These are phyloP conservation scores for Gossypium sturtianum DNA, from an alignment of 345 rosid genomes.

Conservation along the genomic window DNA sequence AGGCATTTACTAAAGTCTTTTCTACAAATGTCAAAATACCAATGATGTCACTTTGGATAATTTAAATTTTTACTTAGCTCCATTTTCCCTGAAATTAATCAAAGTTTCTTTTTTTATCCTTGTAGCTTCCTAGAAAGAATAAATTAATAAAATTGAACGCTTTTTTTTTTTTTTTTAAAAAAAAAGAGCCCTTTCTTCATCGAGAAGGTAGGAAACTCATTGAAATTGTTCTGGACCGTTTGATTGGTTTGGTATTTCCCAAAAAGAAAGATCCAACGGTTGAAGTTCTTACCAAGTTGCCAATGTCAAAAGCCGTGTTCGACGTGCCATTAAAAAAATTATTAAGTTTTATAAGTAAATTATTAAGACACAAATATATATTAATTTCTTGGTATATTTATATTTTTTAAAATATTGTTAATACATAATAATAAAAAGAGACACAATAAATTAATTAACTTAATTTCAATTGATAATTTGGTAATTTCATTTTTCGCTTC, in stretches of 20 bases:
- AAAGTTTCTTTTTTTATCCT: no score
- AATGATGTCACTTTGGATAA: no score
- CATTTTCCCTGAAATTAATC: no score
- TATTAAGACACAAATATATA: not conserved
- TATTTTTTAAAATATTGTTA: not conserved
- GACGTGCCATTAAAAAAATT: not conserved
- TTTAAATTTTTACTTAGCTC: no score
- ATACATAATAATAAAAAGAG: not conserved
- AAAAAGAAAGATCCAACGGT: not conserved
- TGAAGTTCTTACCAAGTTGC: not conserved
- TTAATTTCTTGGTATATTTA: not conserved
- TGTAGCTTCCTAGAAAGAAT: no score
- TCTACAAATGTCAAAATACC: no score
- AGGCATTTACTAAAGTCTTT: no score
- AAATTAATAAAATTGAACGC: no score
- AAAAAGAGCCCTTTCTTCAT: not conserved
- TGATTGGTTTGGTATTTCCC: not conserved
- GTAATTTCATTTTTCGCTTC: no score
- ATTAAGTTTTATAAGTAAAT: not conserved
- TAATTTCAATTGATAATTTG: no score
- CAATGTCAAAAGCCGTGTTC: not conserved
- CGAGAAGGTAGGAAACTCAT: conserved; percentile 1
- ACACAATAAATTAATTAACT: not conserved
- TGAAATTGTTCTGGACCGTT: not conserved
- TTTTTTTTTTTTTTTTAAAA: no score